Percentiles rank a stretch among this genome's conserved stretches.
Evolutionary conservation across 2,329 filamentous ascomycete genomes (phyloP).

Genomic region (Gyromitra esculenta): DNA sequence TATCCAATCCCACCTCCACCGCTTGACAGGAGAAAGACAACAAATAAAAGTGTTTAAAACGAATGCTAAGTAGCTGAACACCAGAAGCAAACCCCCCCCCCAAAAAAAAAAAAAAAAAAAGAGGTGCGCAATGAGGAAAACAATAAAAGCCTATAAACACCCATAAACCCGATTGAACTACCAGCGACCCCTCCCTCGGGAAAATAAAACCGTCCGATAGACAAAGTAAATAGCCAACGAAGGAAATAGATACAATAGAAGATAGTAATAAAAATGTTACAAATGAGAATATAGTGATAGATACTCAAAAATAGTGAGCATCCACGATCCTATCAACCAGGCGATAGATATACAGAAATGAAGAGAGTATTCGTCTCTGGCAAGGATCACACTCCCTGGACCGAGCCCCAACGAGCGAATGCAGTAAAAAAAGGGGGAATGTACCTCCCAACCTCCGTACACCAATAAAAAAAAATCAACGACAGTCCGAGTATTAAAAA

Average conservation of each 20-base stretch:
- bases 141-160: slow-evolving; percentile 39
- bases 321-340: slow-evolving; percentile 28
- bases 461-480: slow-evolving; percentile 42
- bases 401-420: slow-evolving; percentile 3
- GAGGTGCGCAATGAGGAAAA: slow-evolving; percentile 27
- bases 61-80: slow-evolving; percentile 35
- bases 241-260: slow-evolving; percentile 37
- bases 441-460: slow-evolving; percentile 34
- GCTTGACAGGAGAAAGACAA: slow-evolving; percentile 14
- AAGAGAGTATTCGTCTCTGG: slow-evolving; percentile 21
- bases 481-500: slow-evolving; percentile 48
- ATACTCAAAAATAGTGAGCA: slow-evolving; percentile 19
- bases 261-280: slow-evolving; percentile 29
- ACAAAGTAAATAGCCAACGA: slow-evolving; percentile 27
- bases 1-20: slow-evolving; percentile 7
- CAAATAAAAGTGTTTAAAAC: slow-evolving; percentile 38
- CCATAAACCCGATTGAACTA: slow-evolving; percentile 29
- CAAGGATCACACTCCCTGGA: slow-evolving; percentile 3
- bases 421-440: slow-evolving; percentile 26
- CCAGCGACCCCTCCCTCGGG: not conserved
- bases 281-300: slow-evolving; percentile 45
- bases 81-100: slow-evolving; percentile 29
- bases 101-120: not conserved
- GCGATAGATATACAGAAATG: slow-evolving; percentile 14
- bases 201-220: slow-evolving; percentile 17